These are phyloP conservation scores for Massariosphaeria phaeospora DNA, from an alignment of 495 filamentous ascomycete species.

Conservation along the genomic window DNA sequence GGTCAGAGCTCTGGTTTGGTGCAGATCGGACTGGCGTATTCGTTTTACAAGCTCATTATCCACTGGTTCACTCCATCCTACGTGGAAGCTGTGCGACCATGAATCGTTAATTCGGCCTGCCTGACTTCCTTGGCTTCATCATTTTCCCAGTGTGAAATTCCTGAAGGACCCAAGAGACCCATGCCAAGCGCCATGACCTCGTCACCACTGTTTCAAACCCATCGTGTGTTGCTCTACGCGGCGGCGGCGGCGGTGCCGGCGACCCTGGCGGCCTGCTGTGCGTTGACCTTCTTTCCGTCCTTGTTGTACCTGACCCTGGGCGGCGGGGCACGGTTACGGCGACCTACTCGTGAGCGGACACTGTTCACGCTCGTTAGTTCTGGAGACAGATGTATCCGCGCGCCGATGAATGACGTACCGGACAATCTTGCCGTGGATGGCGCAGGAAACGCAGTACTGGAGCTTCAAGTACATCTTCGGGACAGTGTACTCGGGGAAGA, in stretches of 20 bases:
- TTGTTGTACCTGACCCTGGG: conserved; percentile 99
- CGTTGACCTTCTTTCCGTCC: conserved; percentile 99
- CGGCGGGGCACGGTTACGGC: conserved; percentile 97
- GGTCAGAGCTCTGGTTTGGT: no score
- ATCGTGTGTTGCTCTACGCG: conserved; percentile 46
- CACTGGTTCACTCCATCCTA: conserved; percentile 6
- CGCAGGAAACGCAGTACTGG: conserved; percentile 99
- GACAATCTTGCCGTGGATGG: conserved; percentile 99
- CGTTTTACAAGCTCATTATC: conserved; percentile 27
- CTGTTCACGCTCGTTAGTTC: conserved; percentile 44
- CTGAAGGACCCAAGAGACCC: conserved; percentile 28
- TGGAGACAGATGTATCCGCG: neutral
- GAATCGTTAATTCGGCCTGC: conserved; percentile 17
- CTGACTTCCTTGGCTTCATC: conserved; percentile 23
- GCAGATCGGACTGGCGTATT: conserved; percentile 25
- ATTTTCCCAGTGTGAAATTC: conserved; percentile 29
- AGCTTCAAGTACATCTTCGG: conserved; percentile 99
- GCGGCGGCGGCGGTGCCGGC: no score
- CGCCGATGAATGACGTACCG: conserved; percentile 61
- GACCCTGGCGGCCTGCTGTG: conserved; percentile 63
- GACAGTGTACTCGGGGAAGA: conserved; percentile 98
- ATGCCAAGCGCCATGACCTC: conserved; percentile 30
- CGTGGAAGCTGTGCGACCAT: conserved; percentile 14
- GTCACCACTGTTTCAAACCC: conserved; percentile 35
- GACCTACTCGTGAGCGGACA: conserved; percentile 94